These are phyloP conservation scores for Daedaleopsis nitida DNA, from an alignment of 768 basidiomycete species.

Conservation along the genomic window DNA sequence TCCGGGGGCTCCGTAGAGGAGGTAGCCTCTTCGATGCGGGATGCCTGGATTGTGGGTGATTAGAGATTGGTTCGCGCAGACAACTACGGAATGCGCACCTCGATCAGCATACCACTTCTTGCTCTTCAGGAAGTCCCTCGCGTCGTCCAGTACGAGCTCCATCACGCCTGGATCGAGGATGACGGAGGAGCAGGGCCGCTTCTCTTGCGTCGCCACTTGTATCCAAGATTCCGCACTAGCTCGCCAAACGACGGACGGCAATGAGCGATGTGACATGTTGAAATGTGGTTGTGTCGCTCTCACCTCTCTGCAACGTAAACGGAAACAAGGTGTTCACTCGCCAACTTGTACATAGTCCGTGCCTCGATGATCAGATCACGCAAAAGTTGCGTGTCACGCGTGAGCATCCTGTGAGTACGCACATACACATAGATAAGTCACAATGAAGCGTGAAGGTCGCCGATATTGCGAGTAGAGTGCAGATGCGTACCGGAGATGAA, in stretches of 20 bases:
- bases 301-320: slow-evolving; percentile 54
- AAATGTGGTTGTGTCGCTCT: slow-evolving; percentile 3
- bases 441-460: too few relatives aligned
- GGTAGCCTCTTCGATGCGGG: slow-evolving; percentile 79
- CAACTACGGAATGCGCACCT: slow-evolving; percentile 36
- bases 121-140: slow-evolving; percentile 66
- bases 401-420: slow-evolving; percentile 45
- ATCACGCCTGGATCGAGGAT: slow-evolving; percentile 71
- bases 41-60: slow-evolving; percentile 38
- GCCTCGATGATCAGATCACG: slow-evolving; percentile 56
- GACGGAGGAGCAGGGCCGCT: slow-evolving; percentile 67
- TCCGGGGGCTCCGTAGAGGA: slow-evolving; percentile 77
- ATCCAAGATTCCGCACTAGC: slow-evolving; percentile 46
- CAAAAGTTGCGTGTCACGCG: slow-evolving; percentile 47
- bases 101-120: slow-evolving; percentile 74
- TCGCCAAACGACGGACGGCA: slow-evolving; percentile 4
- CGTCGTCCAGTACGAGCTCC: slow-evolving; percentile 67
- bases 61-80: background rate
- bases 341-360: slow-evolving; percentile 50
- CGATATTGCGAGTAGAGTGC: too few relatives aligned
- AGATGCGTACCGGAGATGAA: slow-evolving; percentile 43
- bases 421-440: too few relatives aligned
- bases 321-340: slow-evolving; percentile 51
- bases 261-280: background rate
- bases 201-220: slow-evolving; percentile 56